Percentiles rank a stretch among this genome's conserved stretches.
Conservation (phyloP, 2,329 filamentous ascomycete species). For the Apiospora hydei region DNA sequence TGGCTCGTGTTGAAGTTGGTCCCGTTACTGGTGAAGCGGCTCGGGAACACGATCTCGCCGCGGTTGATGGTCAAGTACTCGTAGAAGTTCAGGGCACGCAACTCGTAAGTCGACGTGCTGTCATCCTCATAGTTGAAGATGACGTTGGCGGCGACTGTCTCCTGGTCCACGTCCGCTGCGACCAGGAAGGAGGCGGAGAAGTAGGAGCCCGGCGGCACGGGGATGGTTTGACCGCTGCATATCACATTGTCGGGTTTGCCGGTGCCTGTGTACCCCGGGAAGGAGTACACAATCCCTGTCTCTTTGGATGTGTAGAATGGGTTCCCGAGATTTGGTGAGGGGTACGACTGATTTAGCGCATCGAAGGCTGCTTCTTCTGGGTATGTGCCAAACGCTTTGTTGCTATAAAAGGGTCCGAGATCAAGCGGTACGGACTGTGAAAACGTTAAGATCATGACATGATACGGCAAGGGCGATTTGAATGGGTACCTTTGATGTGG, state of each 20-base stretch:
- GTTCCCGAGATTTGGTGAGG: slow-evolving; percentile 40
- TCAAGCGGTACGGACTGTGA: slow-evolving; percentile 41
- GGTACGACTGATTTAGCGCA: slow-evolving; percentile 49
- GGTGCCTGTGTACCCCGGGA: slow-evolving; percentile 50
- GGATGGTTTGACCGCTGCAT: slow-evolving; percentile 49
- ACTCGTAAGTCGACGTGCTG: slow-evolving; percentile 47
- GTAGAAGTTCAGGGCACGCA: slow-evolving; percentile 53
- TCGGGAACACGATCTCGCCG: slow-evolving; percentile 54
- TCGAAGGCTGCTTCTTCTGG: slow-evolving; percentile 57
- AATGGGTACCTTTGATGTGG: background rate
- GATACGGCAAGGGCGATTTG: no score
- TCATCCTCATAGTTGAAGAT: slow-evolving; percentile 52
- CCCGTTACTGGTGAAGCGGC: slow-evolving; percentile 47
- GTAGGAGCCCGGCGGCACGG: slow-evolving; percentile 42
- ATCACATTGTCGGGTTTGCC: slow-evolving; percentile 50
- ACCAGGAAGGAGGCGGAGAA: slow-evolving; percentile 53
- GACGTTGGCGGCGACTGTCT: slow-evolving; percentile 48
- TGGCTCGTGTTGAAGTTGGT: slow-evolving; percentile 52
- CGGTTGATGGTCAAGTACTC: slow-evolving; percentile 53
- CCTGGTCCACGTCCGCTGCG: slow-evolving; percentile 48
- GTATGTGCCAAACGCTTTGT: slow-evolving; percentile 53
- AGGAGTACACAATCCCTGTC: slow-evolving; percentile 51
- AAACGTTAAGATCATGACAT: background rate
- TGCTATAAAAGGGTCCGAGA: slow-evolving; percentile 51
- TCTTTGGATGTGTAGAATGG: slow-evolving; percentile 47